These are phyloP conservation scores for Fusarium sp. DNA, from an alignment of 2,329 filamentous ascomycete species.

Conservation along the genomic window DNA sequence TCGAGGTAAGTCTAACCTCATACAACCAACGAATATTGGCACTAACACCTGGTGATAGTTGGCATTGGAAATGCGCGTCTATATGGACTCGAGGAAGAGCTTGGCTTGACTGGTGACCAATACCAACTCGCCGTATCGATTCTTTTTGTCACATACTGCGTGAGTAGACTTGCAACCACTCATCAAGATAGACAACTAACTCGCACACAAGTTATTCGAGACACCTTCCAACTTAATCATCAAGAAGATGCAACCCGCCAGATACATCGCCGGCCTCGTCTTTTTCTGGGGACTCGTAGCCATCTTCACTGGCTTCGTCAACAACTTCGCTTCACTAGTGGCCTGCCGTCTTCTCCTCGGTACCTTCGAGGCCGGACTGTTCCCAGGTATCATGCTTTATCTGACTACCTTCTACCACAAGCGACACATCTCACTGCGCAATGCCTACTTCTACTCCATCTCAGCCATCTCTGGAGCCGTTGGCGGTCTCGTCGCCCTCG, in stretches of 20 bases:
- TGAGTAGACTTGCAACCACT: slow-evolving; percentile 44
- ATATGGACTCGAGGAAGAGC: slow-evolving; percentile 64
- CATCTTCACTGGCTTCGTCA: slow-evolving; percentile 60
- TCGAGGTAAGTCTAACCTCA: slow-evolving; percentile 44
- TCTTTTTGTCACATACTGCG: slow-evolving; percentile 58
- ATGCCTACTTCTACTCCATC: slow-evolving; percentile 73
- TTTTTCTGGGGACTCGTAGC: slow-evolving; percentile 62
- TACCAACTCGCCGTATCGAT: slow-evolving; percentile 69
- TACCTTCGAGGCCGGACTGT: slow-evolving; percentile 64
- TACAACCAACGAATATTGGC: accelerated
- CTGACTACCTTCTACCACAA: slow-evolving; percentile 76
- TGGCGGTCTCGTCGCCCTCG: slow-evolving; percentile 76
- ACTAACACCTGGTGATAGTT: slow-evolving; percentile 61
- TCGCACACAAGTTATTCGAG: slow-evolving; percentile 52
- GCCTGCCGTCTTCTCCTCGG: slow-evolving; percentile 58
- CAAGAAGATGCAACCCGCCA: slow-evolving; percentile 57
- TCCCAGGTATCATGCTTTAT: slow-evolving; percentile 65
- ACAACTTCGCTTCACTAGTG: slow-evolving; percentile 62
- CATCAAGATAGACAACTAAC: neutral
- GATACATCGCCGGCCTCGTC: slow-evolving; percentile 65
- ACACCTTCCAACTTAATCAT: slow-evolving; percentile 59
- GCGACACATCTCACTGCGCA: slow-evolving; percentile 71
- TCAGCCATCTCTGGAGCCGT: slow-evolving; percentile 74
- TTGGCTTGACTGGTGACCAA: slow-evolving; percentile 68
- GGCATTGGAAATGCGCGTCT: slow-evolving; percentile 78